A percentile compares a stretch with the other conserved stretches of the same genome.
These are phyloP conservation scores for Fusarium hainanense DNA, from an alignment of 2,329 filamentous ascomycete genomes.

Conservation along the genomic window DNA sequence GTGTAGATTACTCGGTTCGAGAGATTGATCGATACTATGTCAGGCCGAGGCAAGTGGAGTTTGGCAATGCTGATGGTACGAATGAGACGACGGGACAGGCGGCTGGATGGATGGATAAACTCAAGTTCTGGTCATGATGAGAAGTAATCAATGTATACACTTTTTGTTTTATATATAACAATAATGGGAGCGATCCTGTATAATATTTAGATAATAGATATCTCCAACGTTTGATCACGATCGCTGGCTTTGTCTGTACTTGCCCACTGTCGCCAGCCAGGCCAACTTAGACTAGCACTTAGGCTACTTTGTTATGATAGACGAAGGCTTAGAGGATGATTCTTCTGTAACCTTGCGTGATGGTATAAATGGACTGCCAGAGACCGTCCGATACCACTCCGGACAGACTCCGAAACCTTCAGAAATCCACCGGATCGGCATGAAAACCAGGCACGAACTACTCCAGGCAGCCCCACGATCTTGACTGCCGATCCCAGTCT, in stretches of 20 bases:
- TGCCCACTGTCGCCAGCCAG: too few species aligned
- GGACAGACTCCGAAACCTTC: background rate
- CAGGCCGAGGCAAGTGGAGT: constrained; percentile 33
- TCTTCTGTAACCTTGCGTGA: too few species aligned
- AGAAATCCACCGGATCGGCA: background rate
- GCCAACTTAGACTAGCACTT: too few species aligned
- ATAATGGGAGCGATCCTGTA: background rate
- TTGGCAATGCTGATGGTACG: background rate
- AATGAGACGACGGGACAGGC: background rate
- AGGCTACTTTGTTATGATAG: too few species aligned
- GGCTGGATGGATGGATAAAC: background rate
- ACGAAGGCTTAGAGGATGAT: accelerated
- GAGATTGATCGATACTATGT: constrained; percentile 52
- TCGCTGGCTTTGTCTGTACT: background rate
- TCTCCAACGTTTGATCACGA: background rate
- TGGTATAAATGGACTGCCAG: too few species aligned
- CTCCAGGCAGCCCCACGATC: background rate
- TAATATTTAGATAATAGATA: background rate
- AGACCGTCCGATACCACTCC: background rate
- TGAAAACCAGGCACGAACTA: background rate
- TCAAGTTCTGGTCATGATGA: constrained; percentile 33
- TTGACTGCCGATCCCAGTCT: background rate
- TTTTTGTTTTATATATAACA: background rate
- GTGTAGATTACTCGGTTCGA: constrained; percentile 52
- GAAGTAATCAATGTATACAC: too few species aligned